Evolutionary conservation across 2,329 filamentous ascomycete genomes (phyloP).

Genomic region (Apiospora sp.): DNA sequence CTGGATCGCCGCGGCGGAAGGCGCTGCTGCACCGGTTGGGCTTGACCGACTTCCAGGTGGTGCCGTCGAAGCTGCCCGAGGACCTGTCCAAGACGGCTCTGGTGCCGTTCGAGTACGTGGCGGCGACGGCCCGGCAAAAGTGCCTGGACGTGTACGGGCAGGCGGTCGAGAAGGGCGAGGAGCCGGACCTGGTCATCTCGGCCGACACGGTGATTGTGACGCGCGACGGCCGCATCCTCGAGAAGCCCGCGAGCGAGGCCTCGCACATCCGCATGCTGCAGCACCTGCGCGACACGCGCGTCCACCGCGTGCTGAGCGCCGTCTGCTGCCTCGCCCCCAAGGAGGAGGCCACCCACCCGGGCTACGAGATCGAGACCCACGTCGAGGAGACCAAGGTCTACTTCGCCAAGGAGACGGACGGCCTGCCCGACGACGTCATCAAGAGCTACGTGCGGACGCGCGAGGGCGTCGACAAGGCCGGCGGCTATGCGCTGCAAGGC

Average conservation of each 20-base stretch:
- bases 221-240: slow-evolving; percentile 77
- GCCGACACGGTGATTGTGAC: slow-evolving; percentile 92
- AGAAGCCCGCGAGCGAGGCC: slow-evolving; percentile 85
- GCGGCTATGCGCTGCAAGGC: slow-evolving; percentile 94
- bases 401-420: slow-evolving; percentile 73
- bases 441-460: slow-evolving; percentile 80
- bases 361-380: slow-evolving; percentile 81
- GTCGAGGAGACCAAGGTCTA: slow-evolving; percentile 93
- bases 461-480: slow-evolving; percentile 95
- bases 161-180: slow-evolving; percentile 54
- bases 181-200: slow-evolving; percentile 85
- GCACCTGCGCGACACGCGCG: slow-evolving; percentile 76
- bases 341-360: slow-evolving; percentile 81
- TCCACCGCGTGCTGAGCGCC: slow-evolving; percentile 86
- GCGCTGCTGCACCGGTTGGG: slow-evolving; percentile 85
- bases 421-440: slow-evolving; percentile 80
- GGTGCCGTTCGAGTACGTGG: slow-evolving; percentile 88
- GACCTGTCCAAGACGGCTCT: slow-evolving; percentile 79
- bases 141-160: slow-evolving; percentile 73
- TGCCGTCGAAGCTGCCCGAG: slow-evolving; percentile 84
- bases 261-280: slow-evolving; percentile 88
- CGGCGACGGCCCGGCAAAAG: slow-evolving; percentile 85
- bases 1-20: slow-evolving; percentile 83
- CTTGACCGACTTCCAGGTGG: slow-evolving; percentile 81
- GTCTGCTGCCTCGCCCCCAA: slow-evolving; percentile 85